A percentile compares a stretch with the other conserved stretches of the same genome.
Evolutionary conservation across 2,329 filamentous ascomycete species (phyloP).

Genomic region (Xylaria sp.): DNA sequence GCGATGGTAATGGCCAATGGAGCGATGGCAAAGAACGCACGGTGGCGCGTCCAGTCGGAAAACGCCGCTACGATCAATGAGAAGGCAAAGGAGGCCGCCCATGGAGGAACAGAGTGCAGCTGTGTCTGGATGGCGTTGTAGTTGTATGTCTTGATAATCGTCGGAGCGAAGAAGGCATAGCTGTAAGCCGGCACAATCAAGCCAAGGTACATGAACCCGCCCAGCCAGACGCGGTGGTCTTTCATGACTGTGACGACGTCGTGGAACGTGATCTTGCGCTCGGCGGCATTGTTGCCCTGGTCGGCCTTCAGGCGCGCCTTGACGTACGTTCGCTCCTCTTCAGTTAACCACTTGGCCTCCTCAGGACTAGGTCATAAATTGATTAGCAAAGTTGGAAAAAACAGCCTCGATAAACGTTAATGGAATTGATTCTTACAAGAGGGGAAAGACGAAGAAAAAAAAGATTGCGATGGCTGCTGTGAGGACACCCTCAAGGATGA

Average conservation of each 20-base stretch:
- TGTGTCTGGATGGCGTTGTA: conserved; percentile 68
- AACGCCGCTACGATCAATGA: conserved; percentile 77
- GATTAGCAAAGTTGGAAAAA: not conserved
- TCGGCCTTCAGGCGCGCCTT: conserved; percentile 73
- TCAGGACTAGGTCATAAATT: conserved; percentile 60
- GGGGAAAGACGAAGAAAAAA: conserved; percentile 76
- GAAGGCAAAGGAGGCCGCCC: conserved; percentile 78
- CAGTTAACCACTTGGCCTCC: conserved; percentile 75
- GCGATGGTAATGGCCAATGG: conserved; percentile 75
- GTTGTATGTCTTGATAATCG: conserved; percentile 74
- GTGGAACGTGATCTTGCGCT: conserved; percentile 66
- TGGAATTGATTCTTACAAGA: conserved; percentile 61
- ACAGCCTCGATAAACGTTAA: not conserved
- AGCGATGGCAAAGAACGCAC: conserved; percentile 76
- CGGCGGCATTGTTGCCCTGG: conserved; percentile 72
- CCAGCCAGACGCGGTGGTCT: conserved; percentile 78
- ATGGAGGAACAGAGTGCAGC: conserved; percentile 67
- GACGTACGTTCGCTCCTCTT: conserved; percentile 75
- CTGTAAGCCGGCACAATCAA: conserved; percentile 80
- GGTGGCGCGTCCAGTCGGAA: conserved; percentile 78
- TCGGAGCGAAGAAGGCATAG: conserved; percentile 81
- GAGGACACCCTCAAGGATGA: conserved; percentile 78
- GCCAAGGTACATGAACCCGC: conserved; percentile 84
- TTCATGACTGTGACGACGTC: conserved; percentile 74
- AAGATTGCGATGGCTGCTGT: conserved; percentile 53